Evolutionary conservation across 1,284 basidiomycete genomes (phyloP).

Genomic region (Ustilago sp.): DNA sequence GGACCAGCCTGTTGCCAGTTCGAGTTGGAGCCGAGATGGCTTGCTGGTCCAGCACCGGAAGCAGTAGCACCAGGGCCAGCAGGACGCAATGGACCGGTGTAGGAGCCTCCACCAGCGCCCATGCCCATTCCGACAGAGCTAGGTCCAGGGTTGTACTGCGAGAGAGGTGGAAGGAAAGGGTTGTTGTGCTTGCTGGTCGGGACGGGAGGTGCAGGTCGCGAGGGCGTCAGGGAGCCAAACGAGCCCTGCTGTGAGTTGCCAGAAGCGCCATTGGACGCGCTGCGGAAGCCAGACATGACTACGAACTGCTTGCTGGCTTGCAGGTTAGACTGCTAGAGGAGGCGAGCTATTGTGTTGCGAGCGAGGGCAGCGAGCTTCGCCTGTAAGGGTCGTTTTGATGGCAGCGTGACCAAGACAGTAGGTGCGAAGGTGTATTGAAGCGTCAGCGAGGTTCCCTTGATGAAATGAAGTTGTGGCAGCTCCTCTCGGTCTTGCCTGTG

Average conservation of each 20-base stretch:
- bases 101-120: slow-evolving; percentile 63
- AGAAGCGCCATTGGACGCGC: slow-evolving; percentile 27
- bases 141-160: slow-evolving; percentile 46
- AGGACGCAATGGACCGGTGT: slow-evolving; percentile 61
- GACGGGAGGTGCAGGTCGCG: slow-evolving; percentile 62
- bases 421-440: background rate
- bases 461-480: background rate
- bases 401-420: background rate
- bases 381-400: background rate
- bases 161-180: slow-evolving; percentile 59
- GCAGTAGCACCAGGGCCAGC: slow-evolving; percentile 57
- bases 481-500: background rate
- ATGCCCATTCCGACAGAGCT: slow-evolving; percentile 21
- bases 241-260: slow-evolving; percentile 27
- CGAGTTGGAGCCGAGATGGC: slow-evolving; percentile 32
- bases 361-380: background rate
- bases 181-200: slow-evolving; percentile 53
- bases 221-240: slow-evolving; percentile 58
- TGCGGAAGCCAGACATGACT: slow-evolving; percentile 52
- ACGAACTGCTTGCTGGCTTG: background rate
- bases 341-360: background rate
- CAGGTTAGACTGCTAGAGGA: background rate
- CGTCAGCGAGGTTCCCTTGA: background rate
- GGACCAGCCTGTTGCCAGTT: slow-evolving; percentile 52
- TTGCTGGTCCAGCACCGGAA: slow-evolving; percentile 22